Conservation (phyloP, 345 rosid genomes). For the Euphorbia pulcherrima region DNA sequence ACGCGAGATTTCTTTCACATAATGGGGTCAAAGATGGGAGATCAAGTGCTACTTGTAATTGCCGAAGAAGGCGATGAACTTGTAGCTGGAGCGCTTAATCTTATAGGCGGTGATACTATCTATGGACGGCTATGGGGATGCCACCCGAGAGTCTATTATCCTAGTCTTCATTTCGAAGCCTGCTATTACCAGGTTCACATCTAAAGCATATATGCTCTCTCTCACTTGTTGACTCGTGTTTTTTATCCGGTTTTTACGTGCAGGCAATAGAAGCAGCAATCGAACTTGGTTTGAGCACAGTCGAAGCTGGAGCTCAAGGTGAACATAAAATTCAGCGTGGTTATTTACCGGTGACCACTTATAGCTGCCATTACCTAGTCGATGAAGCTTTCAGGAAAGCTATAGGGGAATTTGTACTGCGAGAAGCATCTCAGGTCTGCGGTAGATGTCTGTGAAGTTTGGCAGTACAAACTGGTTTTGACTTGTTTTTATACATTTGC, state of each 20-base stretch:
- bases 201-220: not conserved
- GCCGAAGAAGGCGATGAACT: slow-evolving; percentile 85
- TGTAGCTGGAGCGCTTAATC: slow-evolving; percentile 92
- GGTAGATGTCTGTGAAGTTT: too few species aligned
- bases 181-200: slow-evolving; percentile 88
- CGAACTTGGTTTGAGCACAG: slow-evolving; percentile 64
- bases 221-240: not conserved
- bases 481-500: too few species aligned
- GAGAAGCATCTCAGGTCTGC: slow-evolving; percentile 75
- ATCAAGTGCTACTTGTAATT: slow-evolving; percentile 61
- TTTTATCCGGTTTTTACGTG: not conserved
- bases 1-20: slow-evolving; percentile 80
- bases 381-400: slow-evolving; percentile 67
- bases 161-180: slow-evolving; percentile 90
- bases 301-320: slow-evolving; percentile 99
- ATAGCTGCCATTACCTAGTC: slow-evolving; percentile 78
- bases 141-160: slow-evolving; percentile 67
- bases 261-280: slow-evolving; percentile 96
- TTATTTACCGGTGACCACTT: slow-evolving; percentile 78
- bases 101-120: slow-evolving; percentile 83
- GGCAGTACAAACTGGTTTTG: too few species aligned
- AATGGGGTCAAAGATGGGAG: slow-evolving; percentile 82
- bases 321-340: slow-evolving; percentile 97
- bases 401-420: slow-evolving; percentile 54
- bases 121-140: slow-evolving; percentile 98